phyloP scores from a whole-genome alignment of 495 filamentous ascomycete genomes.

The Podospora comata region DNA sequence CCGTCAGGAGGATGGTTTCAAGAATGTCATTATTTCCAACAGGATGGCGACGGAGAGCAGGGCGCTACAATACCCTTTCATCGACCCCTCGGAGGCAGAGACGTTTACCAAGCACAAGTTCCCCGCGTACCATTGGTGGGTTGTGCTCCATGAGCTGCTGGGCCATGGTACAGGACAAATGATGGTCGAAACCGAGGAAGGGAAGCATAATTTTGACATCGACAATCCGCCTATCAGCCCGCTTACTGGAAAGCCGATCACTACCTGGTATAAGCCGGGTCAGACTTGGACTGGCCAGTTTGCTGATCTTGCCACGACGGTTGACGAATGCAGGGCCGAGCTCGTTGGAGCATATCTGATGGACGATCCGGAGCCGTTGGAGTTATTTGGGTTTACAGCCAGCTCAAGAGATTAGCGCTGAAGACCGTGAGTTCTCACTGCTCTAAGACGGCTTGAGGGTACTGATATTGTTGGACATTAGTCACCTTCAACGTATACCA shows the following conservation, averaged over 20 bases:
- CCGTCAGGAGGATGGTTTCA: slow-evolving; percentile 44
- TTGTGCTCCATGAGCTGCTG: slow-evolving; percentile 42
- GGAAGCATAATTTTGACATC: slow-evolving; percentile 47
- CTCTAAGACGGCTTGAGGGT: not conserved
- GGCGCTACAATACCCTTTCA: slow-evolving; percentile 35
- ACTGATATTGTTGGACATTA: slow-evolving; percentile 14
- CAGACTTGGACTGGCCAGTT: slow-evolving; percentile 50
- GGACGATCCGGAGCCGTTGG: slow-evolving; percentile 39
- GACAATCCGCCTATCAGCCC: slow-evolving; percentile 43
- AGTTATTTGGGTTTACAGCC: slow-evolving; percentile 42
- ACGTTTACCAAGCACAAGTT: slow-evolving; percentile 39
- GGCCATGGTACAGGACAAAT: slow-evolving; percentile 45
- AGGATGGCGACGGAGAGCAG: slow-evolving; percentile 40
- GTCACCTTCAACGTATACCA: slow-evolving; percentile 47
- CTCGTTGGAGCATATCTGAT: slow-evolving; percentile 45
- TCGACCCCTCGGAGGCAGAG: slow-evolving; percentile 24
- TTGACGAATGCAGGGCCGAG: slow-evolving; percentile 51
- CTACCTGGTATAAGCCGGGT: slow-evolving; percentile 46
- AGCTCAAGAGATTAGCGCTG: slow-evolving; percentile 32
- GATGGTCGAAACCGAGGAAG: slow-evolving; percentile 30
- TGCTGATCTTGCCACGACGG: slow-evolving; percentile 41
- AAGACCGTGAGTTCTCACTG: slow-evolving; percentile 30
- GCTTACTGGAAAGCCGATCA: slow-evolving; percentile 41
- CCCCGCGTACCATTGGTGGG: slow-evolving; percentile 40
- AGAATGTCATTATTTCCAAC: slow-evolving; percentile 50